Conservation (phyloP, 768 basidiomycete species). For the Rhizopogon salebrosus region DNA sequence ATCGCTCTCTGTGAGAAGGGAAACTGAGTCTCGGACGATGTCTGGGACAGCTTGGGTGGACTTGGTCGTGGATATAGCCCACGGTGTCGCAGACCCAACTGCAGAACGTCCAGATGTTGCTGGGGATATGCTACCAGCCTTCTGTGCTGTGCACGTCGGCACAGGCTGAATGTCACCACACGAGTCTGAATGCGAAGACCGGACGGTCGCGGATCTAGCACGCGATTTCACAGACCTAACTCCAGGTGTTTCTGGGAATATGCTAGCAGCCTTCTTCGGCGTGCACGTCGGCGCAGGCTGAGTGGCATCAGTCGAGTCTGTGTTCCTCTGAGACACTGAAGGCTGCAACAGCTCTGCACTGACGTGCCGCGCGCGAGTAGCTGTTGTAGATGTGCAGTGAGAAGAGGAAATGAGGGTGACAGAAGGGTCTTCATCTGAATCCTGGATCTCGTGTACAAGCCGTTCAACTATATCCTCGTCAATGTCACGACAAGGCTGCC, state of each 20-base stretch:
- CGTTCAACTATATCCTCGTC: too few relatives aligned
- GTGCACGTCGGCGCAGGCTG: background rate
- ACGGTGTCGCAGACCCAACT: too few relatives aligned
- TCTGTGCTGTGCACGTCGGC: too few relatives aligned
- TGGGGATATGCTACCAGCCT: too few relatives aligned
- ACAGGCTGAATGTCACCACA: too few relatives aligned
- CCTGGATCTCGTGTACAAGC: constrained; percentile 18
- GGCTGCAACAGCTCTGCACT: constrained; percentile 22
- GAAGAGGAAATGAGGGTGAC: background rate
- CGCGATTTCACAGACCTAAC: constrained; percentile 12
- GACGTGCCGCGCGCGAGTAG: constrained; percentile 10
- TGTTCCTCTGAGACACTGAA: constrained; percentile 4
- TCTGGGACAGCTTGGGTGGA: constrained; percentile 5
- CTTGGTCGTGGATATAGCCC: too few relatives aligned
- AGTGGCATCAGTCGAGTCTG: background rate
- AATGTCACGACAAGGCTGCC: constrained; percentile 22
- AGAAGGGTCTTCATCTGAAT: constrained; percentile 12
- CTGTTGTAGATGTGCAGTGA: constrained; percentile 1
- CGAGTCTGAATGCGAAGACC: too few relatives aligned
- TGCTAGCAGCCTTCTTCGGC: constrained; percentile 6
- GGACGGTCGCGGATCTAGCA: constrained; percentile 13
- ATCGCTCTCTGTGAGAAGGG: constrained; percentile 1
- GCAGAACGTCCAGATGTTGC: too few relatives aligned
- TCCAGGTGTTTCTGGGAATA: constrained; percentile 14
- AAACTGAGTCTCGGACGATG: constrained; percentile 2